Evolutionary conservation across 768 basidiomycete genomes (phyloP).

Genomic region (Polyporus arcularius): DNA sequence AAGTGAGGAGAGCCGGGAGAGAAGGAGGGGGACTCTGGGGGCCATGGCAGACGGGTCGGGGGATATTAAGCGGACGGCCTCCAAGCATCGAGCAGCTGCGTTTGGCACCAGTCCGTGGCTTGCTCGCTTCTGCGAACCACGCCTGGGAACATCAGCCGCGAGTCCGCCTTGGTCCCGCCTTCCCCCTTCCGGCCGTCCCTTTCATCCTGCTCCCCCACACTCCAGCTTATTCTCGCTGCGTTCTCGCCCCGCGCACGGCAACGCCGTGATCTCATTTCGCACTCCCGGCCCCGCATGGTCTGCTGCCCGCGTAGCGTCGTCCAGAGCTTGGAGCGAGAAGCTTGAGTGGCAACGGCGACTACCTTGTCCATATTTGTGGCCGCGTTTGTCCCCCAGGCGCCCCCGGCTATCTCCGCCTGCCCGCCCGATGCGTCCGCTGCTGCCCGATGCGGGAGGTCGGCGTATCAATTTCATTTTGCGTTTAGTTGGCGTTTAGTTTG

Average conservation of each 20-base stretch:
- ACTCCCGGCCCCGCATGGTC: neutral
- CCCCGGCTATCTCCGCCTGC: neutral
- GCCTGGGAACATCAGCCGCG: conserved; percentile 1
- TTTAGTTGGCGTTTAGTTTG: neutral
- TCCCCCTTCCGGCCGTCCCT: neutral
- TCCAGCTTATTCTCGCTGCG: neutral
- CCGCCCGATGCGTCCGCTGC: neutral
- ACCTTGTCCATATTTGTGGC: neutral
- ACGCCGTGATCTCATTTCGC: neutral
- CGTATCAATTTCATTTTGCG: conserved; percentile 1
- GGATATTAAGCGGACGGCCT: conserved; percentile 13
- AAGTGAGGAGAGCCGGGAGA: conserved; percentile 12
- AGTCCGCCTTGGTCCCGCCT: neutral
- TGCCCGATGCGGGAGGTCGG: neutral
- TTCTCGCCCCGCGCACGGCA: neutral
- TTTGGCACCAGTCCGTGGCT: neutral
- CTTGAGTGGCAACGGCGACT: neutral
- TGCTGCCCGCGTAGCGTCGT: neutral
- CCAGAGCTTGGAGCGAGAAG: neutral
- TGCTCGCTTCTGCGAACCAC: neutral
- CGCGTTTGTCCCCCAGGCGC: neutral
- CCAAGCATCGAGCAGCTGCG: neutral
- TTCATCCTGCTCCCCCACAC: neutral
- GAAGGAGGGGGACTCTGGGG: conserved; percentile 11
- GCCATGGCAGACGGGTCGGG: neutral